Base-by-base conservation (phyloP, 139 green algal species). In the Volvox africanus region DNA sequence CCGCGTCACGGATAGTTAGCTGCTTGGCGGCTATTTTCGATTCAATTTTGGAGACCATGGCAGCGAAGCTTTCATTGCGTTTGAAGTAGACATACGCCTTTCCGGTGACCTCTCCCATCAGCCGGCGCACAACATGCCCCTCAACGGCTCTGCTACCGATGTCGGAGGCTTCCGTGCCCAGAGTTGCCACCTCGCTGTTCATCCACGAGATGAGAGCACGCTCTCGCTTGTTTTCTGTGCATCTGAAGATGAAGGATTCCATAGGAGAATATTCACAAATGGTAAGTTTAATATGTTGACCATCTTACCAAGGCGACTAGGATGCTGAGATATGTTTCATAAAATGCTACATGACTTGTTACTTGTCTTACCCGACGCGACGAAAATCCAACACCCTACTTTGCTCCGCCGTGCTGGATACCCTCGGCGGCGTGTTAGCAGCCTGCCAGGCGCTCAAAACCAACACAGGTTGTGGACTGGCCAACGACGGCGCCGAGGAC, bases 81-180 rank as follows among this genome's bases (percentile, higher is more conserved):
- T 86, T 86, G 61, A 91, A 91, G 26, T 71, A 65, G 5, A 30
- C 0, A 35, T 80, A 86, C 28, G 87, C 87, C 76, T 86, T 91
- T 26, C 87, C 87, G 0, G 36, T 67, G 37, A 91, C 87, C 61
- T 91, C 87, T 9, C 87, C 87, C 13, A 86, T 26, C 76, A 91
- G 24, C 5, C 87, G 36, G 44, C 87, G 75, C 61, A 91, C 33
- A 0, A 17, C 33, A 17, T 68, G 61, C 32, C 61, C 76, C 61
- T 76, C 55, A 61, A 85, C 17, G 20, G 1, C 71, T 13, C 44
- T 55, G n/a, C 21, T 55, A 28, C 2, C 71, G 17, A 73, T 44
- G 20, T 6, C 71, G 44, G 71, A 65, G 9, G 44, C 71, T 22
- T 28, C 32, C 2, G 67, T 32, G 3, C 71, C 87, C 21, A 86